Base-by-base conservation (phyloP, 176 grass and related monocot genomes). In the Phragmites australis region DNA sequence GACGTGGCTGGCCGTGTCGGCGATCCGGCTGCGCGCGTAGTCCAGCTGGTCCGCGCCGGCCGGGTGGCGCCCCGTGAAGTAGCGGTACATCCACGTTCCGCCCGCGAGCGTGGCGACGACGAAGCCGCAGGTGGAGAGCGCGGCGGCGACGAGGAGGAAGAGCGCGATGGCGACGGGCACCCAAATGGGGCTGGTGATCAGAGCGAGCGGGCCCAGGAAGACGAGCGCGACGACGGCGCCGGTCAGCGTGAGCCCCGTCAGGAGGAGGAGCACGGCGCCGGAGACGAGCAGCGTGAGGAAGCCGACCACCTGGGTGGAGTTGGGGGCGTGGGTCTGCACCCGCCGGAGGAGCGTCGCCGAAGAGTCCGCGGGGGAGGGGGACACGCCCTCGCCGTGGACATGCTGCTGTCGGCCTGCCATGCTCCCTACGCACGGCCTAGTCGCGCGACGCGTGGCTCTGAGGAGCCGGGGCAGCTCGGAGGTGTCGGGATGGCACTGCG, bases 131-230 rank as follows among this genome's bases (percentile, higher is more conserved):
- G 79, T 9, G 71, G 90, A 99, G 75, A 99, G 65, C 53, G 77
- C 74, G 0, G 72, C 86, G 19, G 82, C 88, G 44, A 26, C 75
- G 70, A 87, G 15, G 5, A 86, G 78, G 64, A 86, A 80, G 62
- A 90, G 62, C 22, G 73, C 64, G 50, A 87, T 4, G 11, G 57
- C 87, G 45, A 91, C 57, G 17, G 96, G 96, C 75, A 99, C 84
- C 96, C 96, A 99, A 60, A 99, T 86, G 6, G 96, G 96, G 90
- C 93, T 95, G 16, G 96, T 93, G 23, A 99, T 75, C 23, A 99
- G 93, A 16, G 92, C 66, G 10, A 99, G 63, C 16, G 93, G 93
- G 22, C 82, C 87, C 9, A 99, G 76, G 86, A 99, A 86, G 72
- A 91, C 68, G 37, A 95, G 84, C 34, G 73, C 90, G 18, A 87